phyloP scores from a whole-genome alignment of 2,329 filamentous ascomycete species.

The Stenocarpella maydis region DNA sequence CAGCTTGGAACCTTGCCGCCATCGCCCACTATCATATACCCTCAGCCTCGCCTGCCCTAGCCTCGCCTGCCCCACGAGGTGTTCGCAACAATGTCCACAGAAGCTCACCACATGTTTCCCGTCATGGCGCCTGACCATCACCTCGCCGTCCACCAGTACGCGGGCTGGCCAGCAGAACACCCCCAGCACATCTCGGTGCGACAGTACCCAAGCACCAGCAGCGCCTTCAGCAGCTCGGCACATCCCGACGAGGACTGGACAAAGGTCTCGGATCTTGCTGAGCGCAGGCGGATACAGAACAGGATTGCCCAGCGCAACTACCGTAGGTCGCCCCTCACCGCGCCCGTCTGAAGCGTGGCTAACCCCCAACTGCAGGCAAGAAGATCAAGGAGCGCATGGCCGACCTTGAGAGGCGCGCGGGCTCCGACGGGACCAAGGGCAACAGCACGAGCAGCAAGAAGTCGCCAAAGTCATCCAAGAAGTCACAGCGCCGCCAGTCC shows the following conservation, averaged over 20 bases:
- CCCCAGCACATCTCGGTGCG: constrained; percentile 34
- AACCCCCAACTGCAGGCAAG: constrained; percentile 68
- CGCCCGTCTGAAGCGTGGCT: constrained; percentile 21
- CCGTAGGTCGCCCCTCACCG: constrained; percentile 61
- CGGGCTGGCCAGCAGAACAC: constrained; percentile 33
- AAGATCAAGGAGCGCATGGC: constrained; percentile 91
- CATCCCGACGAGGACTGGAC: constrained; percentile 99
- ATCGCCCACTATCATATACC: neutral
- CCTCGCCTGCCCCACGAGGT: constrained; percentile 11
- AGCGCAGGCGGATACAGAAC: constrained; percentile 94
- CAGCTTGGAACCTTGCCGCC: neutral
- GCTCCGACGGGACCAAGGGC: constrained; percentile 51
- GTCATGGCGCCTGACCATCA: constrained; percentile 34
- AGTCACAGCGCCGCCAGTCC: constrained; percentile 39
- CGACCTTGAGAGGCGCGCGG: constrained; percentile 82
- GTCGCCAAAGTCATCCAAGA: constrained; percentile 51
- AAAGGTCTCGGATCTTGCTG: constrained; percentile 96
- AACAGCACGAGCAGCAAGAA: constrained; percentile 54
- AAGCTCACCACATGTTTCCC: constrained; percentile 36
- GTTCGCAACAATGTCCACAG: constrained; percentile 31
- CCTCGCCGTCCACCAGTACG: constrained; percentile 33
- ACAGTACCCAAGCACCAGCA: constrained; percentile 70
- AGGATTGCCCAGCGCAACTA: constrained; percentile 98
- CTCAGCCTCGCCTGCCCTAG: constrained; percentile 23
- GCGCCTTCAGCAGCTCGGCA: constrained; percentile 92